Conservation (phyloP, 2,329 filamentous ascomycete species). For the Alternaria sp. region DNA sequence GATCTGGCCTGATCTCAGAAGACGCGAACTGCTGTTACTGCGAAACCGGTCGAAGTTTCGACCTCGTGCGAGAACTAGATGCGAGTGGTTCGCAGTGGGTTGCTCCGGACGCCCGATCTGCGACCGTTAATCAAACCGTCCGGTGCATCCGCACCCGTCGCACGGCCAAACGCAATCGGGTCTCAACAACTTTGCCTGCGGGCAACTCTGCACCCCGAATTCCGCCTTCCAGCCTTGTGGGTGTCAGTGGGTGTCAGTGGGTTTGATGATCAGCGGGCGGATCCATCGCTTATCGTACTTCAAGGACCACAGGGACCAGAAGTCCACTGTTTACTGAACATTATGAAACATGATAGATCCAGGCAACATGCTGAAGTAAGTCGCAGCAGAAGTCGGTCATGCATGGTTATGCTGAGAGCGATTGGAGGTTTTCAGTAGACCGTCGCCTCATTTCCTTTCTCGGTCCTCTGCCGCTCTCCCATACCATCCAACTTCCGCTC, state of each 20-base stretch:
- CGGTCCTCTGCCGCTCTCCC: neutral
- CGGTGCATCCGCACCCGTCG: neutral
- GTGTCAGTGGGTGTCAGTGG: neutral
- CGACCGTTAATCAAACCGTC: neutral
- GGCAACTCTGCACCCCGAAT: neutral
- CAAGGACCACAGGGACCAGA: neutral
- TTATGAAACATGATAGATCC: neutral
- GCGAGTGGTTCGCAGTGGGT: constrained; percentile 3
- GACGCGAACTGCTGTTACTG: constrained; percentile 4
- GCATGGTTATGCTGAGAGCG: neutral
- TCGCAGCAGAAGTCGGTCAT: neutral
- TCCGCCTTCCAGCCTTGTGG: neutral
- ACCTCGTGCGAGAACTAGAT: neutral
- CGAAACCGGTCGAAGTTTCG: neutral
- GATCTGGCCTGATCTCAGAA: constrained; percentile 9
- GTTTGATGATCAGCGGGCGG: neutral
- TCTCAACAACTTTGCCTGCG: neutral
- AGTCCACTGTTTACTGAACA: neutral
- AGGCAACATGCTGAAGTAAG: neutral
- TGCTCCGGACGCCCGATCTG: neutral
- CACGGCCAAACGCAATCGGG: neutral
- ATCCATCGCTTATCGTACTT: constrained; percentile 2
- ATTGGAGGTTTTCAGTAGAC: neutral
- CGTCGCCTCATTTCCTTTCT: neutral
- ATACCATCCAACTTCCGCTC: neutral